Base-by-base conservation (phyloP, 106 monocot species). In the Phalaenopsis equestris region DNA sequence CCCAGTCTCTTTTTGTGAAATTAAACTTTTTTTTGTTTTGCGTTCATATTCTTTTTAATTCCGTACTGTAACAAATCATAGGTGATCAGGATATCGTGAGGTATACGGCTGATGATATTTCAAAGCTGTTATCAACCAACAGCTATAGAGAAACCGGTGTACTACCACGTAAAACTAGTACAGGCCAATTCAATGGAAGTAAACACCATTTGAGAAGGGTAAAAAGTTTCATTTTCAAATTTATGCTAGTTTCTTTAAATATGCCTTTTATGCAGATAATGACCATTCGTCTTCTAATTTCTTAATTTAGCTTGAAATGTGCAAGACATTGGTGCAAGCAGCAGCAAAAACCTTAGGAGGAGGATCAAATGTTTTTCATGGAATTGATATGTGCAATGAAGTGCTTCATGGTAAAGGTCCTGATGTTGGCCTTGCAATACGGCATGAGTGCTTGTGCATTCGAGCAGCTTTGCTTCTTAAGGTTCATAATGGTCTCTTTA, bases 381-480 rank as follows among this genome's bases (percentile, higher is more conserved):
- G 93, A 79, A 87, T 99, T 87, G 94, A 99, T 86, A 90, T 91
- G 39, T 99, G 98, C 77, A 89, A 82, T 90, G 94, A 94, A 87
- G 87, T 94, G 41, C 79, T 99, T 43, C 89, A 93, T 76, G 88
- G 89, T 56, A 89, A 85, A 81, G 91, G 85, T 79, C 84, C 86
- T 57, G 81, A 90, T 67, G 68, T 89, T 79, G 91, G 84, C 64
- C 39, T 77, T 87, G 48, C 68, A 72, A 72, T 93, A 76, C 84
- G 45, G 83, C 92, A 86, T 83, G 91, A 94, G 42, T 91, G 89
- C 80, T 88, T 99, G 78, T 99, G 98, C 84, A 85, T 84, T 82
- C 88, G 98, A 83, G 98, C 98, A 49, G 85, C 87, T 80, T 86
- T 99, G 74, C 88, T 93, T 70, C 92, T 99, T 49, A 95, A 99